Conservation (phyloP, 805 yeast genomes). For the Teunomyces panamensis region DNA sequence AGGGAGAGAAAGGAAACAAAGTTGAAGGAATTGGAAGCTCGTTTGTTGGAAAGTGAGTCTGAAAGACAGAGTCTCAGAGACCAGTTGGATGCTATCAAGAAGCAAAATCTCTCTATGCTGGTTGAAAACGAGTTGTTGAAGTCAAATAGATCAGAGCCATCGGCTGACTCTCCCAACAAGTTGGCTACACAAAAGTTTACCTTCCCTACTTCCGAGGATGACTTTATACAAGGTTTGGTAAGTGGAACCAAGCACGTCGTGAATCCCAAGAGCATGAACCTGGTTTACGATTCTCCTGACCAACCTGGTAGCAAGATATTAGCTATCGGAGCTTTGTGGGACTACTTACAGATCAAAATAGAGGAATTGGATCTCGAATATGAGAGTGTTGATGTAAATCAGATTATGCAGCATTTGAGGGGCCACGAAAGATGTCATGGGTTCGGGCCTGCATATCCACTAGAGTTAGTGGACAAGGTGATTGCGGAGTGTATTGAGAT, state of each 20-base stretch:
- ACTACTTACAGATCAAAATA: slow-evolving; percentile 53
- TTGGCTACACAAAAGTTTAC: slow-evolving; percentile 17
- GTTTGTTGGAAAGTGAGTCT: slow-evolving; percentile 55
- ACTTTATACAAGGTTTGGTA: slow-evolving; percentile 30
- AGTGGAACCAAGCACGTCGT: slow-evolving; percentile 22
- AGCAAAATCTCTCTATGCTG: slow-evolving; percentile 53
- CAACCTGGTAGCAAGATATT: slow-evolving; percentile 49
- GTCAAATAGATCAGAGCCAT: slow-evolving; percentile 19
- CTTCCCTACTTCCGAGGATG: slow-evolving; percentile 35
- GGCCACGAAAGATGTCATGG: slow-evolving; percentile 81
- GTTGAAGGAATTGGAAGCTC: slow-evolving; percentile 62
- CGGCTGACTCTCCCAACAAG: not conserved
- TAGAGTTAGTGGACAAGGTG: slow-evolving; percentile 41
- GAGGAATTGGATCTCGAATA: slow-evolving; percentile 46
- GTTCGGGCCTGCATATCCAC: slow-evolving; percentile 65
- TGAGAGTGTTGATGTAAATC: slow-evolving; percentile 51
- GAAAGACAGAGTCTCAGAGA: slow-evolving; percentile 46
- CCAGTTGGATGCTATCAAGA: slow-evolving; percentile 50
- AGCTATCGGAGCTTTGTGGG: slow-evolving; percentile 83
- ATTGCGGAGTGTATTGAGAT: slow-evolving; percentile 16
- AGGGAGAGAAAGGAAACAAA: slow-evolving; percentile 76
- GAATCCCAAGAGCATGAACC: slow-evolving; percentile 20
- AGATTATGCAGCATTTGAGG: slow-evolving; percentile 54
- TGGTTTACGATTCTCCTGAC: slow-evolving; percentile 34
- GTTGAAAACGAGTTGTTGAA: slow-evolving; percentile 61